Evolutionary conservation across 73 alveolate genomes (phyloP).

Genomic region (Symbiodinium natans): DNA sequence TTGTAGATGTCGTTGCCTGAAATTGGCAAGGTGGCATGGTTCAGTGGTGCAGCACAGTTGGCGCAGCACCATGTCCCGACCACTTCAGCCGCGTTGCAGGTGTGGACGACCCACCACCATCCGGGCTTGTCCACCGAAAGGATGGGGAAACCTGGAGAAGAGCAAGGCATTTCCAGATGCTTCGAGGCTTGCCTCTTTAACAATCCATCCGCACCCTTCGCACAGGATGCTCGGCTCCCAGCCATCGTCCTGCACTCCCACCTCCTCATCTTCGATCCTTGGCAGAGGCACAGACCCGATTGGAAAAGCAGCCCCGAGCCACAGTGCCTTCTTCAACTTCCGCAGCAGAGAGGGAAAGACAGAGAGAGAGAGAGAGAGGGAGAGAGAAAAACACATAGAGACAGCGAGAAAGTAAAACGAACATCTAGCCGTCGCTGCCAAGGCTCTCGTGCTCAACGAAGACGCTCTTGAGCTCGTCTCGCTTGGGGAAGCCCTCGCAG

Average conservation of each 20-base stretch:
- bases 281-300: too few species aligned
- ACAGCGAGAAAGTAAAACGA: too few species aligned
- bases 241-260: slow-evolving; percentile 87
- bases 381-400: too few species aligned
- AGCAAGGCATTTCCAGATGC: not conserved
- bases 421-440: not conserved
- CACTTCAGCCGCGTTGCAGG: slow-evolving; percentile 35
- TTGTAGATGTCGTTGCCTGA: slow-evolving; percentile 55
- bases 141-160: slow-evolving; percentile 44
- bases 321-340: too few species aligned
- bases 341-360: too few species aligned
- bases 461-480: slow-evolving; percentile 49
- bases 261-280: slow-evolving; percentile 54
- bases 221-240: not conserved
- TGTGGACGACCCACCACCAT: slow-evolving; percentile 93
- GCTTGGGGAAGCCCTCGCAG: slow-evolving; percentile 81
- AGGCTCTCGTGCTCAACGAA: slow-evolving; percentile 82
- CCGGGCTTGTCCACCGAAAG: slow-evolving; percentile 87
- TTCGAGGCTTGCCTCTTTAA: too few species aligned
- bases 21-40: too few species aligned
- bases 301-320: too few species aligned
- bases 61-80: not conserved
- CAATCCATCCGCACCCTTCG: too few species aligned
- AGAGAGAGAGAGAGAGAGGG: too few species aligned
- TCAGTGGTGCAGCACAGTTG: too few species aligned